These are phyloP conservation scores for Lyophyllum decastes DNA, from an alignment of 768 basidiomycete genomes.

Conservation along the genomic window DNA sequence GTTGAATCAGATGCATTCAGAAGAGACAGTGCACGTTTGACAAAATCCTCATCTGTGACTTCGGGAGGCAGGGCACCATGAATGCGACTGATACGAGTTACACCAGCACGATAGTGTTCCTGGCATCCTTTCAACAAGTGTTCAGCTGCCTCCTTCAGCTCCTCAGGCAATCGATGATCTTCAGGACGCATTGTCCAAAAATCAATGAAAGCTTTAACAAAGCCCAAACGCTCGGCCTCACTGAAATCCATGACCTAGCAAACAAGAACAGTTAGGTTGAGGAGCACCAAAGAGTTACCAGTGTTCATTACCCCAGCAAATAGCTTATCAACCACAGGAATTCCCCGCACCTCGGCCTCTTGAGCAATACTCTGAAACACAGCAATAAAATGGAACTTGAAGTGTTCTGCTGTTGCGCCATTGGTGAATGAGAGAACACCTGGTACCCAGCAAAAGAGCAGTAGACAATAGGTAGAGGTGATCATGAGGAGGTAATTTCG, in stretches of 20 bases:
- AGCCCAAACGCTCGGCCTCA: slow-evolving; percentile 1
- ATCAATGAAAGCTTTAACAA: neutral
- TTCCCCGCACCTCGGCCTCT: slow-evolving; percentile 16
- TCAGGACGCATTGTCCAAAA: slow-evolving; percentile 15
- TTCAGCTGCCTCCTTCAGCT: slow-evolving; percentile 21
- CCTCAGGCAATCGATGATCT: slow-evolving; percentile 13
- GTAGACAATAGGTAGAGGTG: slow-evolving; percentile 27
- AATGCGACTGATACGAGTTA: slow-evolving; percentile 25
- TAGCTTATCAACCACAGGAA: neutral
- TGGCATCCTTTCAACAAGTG: slow-evolving; percentile 26
- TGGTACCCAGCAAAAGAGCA: slow-evolving; percentile 33
- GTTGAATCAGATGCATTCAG: neutral
- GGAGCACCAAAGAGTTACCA: neutral
- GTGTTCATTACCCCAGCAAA: slow-evolving; percentile 1
- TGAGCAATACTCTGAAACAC: slow-evolving; percentile 28
- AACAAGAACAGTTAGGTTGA: neutral
- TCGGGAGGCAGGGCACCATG: neutral
- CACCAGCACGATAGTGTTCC: slow-evolving; percentile 26
- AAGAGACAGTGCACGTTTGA: neutral
- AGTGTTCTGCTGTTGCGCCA: slow-evolving; percentile 32
- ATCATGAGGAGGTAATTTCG: slow-evolving; percentile 21
- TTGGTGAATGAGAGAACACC: slow-evolving; percentile 34
- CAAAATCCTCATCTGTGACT: neutral
- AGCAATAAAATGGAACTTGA: slow-evolving; percentile 29
- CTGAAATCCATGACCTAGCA: slow-evolving; percentile 5